A percentile compares a stretch with the other conserved stretches of the same genome.
Evolutionary conservation across 2,329 filamentous ascomycete species (phyloP).

Genomic region (Nectriaceae sp.): DNA sequence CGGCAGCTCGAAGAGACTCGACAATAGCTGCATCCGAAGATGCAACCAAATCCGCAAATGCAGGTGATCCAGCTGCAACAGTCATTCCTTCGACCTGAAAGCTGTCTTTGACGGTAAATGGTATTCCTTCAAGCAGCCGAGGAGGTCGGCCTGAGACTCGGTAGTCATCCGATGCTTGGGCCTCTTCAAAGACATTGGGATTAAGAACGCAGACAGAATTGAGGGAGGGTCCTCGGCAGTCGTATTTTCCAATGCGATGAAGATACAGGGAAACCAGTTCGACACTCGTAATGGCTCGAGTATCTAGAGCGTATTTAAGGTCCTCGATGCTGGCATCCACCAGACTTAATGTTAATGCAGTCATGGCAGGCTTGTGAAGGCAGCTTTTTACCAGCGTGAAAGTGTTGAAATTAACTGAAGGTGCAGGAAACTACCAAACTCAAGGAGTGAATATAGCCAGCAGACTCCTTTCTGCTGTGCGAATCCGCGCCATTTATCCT

Average conservation of each 20-base stretch:
- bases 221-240: conserved; percentile 23
- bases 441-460: too few species aligned
- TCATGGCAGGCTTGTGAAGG: too few species aligned
- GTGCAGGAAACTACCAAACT: too few species aligned
- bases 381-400: too few species aligned
- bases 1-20: conserved; percentile 41
- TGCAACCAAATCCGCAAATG: conserved; percentile 51
- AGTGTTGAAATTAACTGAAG: too few species aligned
- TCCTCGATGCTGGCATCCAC: conserved; percentile 27
- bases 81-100: conserved; percentile 56
- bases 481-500: too few species aligned
- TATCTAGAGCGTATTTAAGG: conserved; percentile 18
- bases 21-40: conserved; percentile 55
- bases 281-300: conserved; percentile 22
- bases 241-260: conserved; percentile 26
- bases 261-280: conserved; percentile 31
- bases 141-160: conserved; percentile 19
- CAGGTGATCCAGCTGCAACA: conserved; percentile 55
- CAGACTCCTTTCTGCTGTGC: too few species aligned
- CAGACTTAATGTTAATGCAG: conserved; percentile 6
- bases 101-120: conserved; percentile 59
- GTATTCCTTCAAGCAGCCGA: conserved; percentile 52
- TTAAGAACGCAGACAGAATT: conserved; percentile 33
- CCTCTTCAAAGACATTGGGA: conserved; percentile 25
- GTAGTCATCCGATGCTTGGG: conserved; percentile 29